Conservation (phyloP, 495 filamentous ascomycete species). For the Viridothelium virens region DNA sequence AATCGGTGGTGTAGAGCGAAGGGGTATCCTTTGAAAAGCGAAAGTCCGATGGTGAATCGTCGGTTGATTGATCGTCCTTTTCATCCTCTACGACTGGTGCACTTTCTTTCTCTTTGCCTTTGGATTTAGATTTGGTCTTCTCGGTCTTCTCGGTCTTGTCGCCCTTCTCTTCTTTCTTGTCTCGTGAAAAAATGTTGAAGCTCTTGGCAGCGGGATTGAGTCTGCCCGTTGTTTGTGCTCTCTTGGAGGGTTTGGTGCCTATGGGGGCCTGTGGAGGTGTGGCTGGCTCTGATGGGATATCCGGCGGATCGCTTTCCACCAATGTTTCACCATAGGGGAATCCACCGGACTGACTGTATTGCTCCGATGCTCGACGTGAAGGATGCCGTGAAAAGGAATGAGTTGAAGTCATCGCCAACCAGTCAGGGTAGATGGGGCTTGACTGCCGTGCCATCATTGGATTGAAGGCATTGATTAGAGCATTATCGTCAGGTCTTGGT, state of each 20-base stretch:
- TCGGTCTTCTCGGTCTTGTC: conserved; percentile 23
- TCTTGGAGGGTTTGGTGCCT: conserved; percentile 30
- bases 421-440: conserved; percentile 18
- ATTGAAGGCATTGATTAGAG: conserved; percentile 3
- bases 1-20: background rate
- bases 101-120: conserved; percentile 23
- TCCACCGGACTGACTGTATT: conserved; percentile 32
- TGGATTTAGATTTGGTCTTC: conserved; percentile 13
- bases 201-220: conserved; percentile 37
- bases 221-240: conserved; percentile 12
- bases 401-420: conserved; percentile 17
- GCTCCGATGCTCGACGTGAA: conserved; percentile 33
- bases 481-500: conserved; percentile 24
- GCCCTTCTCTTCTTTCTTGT: conserved; percentile 25
- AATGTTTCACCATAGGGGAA: conserved; percentile 28
- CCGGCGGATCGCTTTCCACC: conserved; percentile 27
- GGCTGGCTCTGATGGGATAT: conserved; percentile 26
- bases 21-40: conserved; percentile 8
- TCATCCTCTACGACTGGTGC: background rate
- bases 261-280: conserved; percentile 35
- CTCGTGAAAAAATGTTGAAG: conserved; percentile 34
- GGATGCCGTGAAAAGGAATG: conserved; percentile 31
- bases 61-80: background rate
- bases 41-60: conserved; percentile 3
- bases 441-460: conserved; percentile 19